These are phyloP conservation scores for Chlorencoelia australis DNA, from an alignment of 2,329 filamentous ascomycete genomes.

Conservation along the genomic window DNA sequence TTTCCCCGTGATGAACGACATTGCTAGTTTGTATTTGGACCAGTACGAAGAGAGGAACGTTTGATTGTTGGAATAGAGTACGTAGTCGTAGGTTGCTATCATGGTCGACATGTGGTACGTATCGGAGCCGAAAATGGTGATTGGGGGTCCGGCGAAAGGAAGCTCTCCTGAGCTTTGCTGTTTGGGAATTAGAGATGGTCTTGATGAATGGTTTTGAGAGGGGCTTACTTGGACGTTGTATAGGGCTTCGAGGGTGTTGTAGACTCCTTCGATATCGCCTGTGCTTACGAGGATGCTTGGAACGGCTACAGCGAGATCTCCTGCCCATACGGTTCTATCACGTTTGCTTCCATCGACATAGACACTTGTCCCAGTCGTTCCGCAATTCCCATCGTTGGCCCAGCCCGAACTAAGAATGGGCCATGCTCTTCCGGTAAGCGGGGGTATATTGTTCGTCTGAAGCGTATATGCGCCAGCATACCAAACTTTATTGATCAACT, in stretches of 20 bases:
- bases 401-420: constrained; percentile 11
- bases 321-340: constrained; percentile 49
- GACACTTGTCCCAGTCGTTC: constrained; percentile 17
- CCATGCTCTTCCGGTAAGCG: constrained; percentile 29
- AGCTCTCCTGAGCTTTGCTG: constrained; percentile 32
- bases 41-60: constrained; percentile 38
- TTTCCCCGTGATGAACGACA: constrained; percentile 35
- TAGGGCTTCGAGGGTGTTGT: constrained; percentile 35
- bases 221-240: constrained; percentile 12
- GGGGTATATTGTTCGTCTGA: constrained; percentile 12
- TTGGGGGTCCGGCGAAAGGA: constrained; percentile 41
- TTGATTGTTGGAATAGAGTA: constrained; percentile 43
- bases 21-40: constrained; percentile 37
- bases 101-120: constrained; percentile 51
- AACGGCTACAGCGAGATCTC: constrained; percentile 48
- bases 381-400: constrained; percentile 23
- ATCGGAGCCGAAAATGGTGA: constrained; percentile 30
- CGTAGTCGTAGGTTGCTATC: constrained; percentile 48
- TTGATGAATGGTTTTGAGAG: background rate
- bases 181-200: background rate
- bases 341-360: constrained; percentile 45
- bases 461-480: constrained; percentile 37
- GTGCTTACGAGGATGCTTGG: constrained; percentile 44
- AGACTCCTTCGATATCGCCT: constrained; percentile 40
- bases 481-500: constrained; percentile 43